Evolutionary conservation across 495 filamentous ascomycete species (phyloP), one percentile per base, ranked within the genome.

Genomic region (Pseudevernia furfuracea): DNA sequence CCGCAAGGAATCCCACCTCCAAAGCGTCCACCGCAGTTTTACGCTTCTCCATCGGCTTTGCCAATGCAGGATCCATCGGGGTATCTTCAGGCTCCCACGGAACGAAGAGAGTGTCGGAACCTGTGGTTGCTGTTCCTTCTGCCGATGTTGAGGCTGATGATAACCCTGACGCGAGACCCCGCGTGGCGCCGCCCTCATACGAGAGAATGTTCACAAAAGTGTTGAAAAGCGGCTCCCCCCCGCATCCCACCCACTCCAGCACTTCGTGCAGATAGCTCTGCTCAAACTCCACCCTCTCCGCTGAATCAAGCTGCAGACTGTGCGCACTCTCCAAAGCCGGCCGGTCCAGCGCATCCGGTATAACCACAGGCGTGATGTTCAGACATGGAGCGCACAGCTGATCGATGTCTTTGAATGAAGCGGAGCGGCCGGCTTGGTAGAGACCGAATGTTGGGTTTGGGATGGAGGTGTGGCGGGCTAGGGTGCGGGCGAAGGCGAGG

Each of bases 201-300:
- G 71, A 75, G 25, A 77, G 70, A 11, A 77, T 73, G 46, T 77
- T 77, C 25, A 75, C 66, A 68, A 68, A 77, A 1, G 72, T 68
- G 57, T 77, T 75, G 67, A 77, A 77, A 6, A 71, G 38, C 15
- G 70, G 67, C 25, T 52, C 17, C 17, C 63, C 62, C 4, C 65
- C 62, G 1, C 37, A 34, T 30, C 65, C 66, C 23, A 63, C 43
- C 66, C 66, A 72, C 9, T 14, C 32, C 4, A 68, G 11, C 11
- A 76, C 62, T 37, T 76, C 69, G 4, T 44, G 59, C 10, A 75
- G 58, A 4, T 68, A 73, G 55, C 69, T 72, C 55, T 77, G 74
- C 46, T 77, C 74, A 46, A 69, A 77, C 0, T 59, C 58, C 5
- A 73, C 72, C 19, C 74, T 64, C 14, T 67, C 69, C 11, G 73